These are phyloP conservation scores for Penicillium roqueforti DNA, from an alignment of 495 filamentous ascomycete species.

Conservation along the genomic window DNA sequence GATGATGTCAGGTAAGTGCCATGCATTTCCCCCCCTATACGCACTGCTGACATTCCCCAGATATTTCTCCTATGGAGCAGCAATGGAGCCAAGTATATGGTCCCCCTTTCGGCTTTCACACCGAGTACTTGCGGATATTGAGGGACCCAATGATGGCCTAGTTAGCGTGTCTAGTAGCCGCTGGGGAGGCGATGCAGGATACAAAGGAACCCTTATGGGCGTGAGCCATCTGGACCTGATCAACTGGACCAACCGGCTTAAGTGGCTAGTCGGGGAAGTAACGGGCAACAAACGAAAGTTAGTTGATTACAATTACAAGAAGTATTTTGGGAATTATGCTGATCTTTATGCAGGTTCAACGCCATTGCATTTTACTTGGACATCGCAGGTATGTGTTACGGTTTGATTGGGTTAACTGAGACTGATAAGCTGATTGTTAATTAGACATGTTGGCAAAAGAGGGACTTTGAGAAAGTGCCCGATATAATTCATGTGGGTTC, in stretches of 20 bases:
- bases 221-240: conserved; percentile 92
- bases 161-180: conserved; percentile 80
- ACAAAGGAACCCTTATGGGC: conserved; percentile 83
- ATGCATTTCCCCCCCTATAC: neutral
- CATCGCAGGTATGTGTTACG: conserved; percentile 60
- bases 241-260: conserved; percentile 87
- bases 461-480: neutral
- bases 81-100: conserved; percentile 59
- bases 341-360: conserved; percentile 57
- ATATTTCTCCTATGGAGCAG: conserved; percentile 91
- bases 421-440: neutral
- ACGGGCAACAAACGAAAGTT: conserved; percentile 63
- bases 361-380: conserved; percentile 92
- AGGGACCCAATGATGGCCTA: conserved; percentile 89
- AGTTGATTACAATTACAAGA: neutral
- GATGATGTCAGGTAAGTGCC: conserved; percentile 56
- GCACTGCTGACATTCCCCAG: conserved; percentile 24
- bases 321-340: neutral
- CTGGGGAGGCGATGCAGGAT: conserved; percentile 68
- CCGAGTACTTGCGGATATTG: conserved; percentile 59
- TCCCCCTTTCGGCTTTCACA: conserved; percentile 74
- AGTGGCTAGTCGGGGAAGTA: conserved; percentile 64
- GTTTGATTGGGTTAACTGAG: neutral
- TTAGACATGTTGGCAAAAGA: conserved; percentile 16
- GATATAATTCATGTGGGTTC: too few species aligned